Conservation (phyloP, 345 rosid species). For the thale cress (Arabidopsis thaliana) region TAIR10.1 NC_003070.9:5280501-5281000, state of each 20-base stretch:
- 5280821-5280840: slow-evolving; percentile 31
- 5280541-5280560: not conserved
- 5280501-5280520: not conserved
- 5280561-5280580: slow-evolving; percentile 18
- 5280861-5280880: slow-evolving; percentile 26
- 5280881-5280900: slow-evolving; percentile 17
- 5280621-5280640: slow-evolving; percentile 8
- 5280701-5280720: slow-evolving; percentile 24
- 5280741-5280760: slow-evolving; percentile 10
- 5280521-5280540: not conserved
- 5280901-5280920: not conserved
- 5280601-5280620: not conserved
- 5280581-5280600: not conserved
- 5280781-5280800: slow-evolving; percentile 16
- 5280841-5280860: slow-evolving; percentile 15
- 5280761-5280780: slow-evolving; percentile 12
- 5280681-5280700: not conserved
- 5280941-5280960: slow-evolving; percentile 26
- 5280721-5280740: slow-evolving; percentile 15
- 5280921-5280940: slow-evolving; percentile 13
- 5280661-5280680: slow-evolving; percentile 19
- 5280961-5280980: slow-evolving; percentile 11
- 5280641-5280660: slow-evolving; percentile 5
- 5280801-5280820: slow-evolving; percentile 42
- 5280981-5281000: slow-evolving; percentile 18